A percentile compares a stretch with the other conserved stretches of the same genome.
phyloP scores from a whole-genome alignment of 345 rosid species.

The Punica granatum region DNA sequence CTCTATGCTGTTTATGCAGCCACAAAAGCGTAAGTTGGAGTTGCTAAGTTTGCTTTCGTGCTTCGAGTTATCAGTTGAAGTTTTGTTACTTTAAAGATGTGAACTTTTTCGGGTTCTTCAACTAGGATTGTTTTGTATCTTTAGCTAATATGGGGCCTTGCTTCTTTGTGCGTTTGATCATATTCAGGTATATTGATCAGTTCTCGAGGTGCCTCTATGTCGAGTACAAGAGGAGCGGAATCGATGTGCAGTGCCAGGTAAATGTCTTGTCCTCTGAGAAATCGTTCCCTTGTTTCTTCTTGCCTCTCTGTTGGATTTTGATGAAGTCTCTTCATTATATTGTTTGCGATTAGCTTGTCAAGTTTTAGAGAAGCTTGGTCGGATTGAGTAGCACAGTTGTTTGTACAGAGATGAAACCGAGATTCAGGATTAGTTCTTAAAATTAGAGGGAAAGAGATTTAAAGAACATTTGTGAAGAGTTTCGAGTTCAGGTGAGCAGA shows the following conservation, averaged over 20 bases:
- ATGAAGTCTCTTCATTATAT: no score
- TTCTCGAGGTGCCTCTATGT: conserved; percentile 86
- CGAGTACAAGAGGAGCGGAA: conserved; percentile 81
- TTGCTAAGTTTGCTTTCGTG: background rate
- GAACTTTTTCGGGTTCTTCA: background rate
- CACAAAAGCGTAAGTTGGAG: conserved; percentile 62
- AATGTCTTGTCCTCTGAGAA: background rate
- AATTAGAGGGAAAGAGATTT: background rate
- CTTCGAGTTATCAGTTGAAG: background rate
- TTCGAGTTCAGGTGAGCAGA: background rate
- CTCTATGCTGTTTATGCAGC: conserved; percentile 91
- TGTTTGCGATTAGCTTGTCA: no score
- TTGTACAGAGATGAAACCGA: no score
- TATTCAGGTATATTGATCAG: conserved; percentile 77
- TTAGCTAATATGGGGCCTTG: background rate
- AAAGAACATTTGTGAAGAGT: background rate
- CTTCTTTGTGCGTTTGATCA: background rate
- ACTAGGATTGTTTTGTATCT: background rate
- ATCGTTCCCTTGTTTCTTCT: background rate
- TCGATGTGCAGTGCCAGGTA: conserved; percentile 48
- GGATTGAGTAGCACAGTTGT: no score
- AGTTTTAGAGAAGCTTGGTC: no score
- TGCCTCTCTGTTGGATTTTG: background rate
- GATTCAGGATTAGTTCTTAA: background rate
- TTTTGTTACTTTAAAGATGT: background rate